Base-by-base conservation (phyloP, 148 eudicot species). In the Rhododendron kiyosumense region DNA sequence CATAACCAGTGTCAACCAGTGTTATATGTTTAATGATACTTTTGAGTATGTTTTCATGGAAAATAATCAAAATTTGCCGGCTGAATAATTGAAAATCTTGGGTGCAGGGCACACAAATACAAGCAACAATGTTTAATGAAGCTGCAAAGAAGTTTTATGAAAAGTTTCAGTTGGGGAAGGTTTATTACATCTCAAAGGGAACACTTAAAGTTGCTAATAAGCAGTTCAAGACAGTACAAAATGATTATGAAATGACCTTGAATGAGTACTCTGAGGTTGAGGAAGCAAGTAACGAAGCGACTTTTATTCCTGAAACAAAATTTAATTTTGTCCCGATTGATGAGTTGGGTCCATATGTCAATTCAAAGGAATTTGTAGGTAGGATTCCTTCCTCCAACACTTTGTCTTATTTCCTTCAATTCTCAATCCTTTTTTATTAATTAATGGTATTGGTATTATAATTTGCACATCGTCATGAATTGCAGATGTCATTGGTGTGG, bases 41-140 rank as follows among this genome's bases (percentile, higher is more conserved):
- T 45, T 9, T 5, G 79, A 12, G 7, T 22, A 24, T 5, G n/a
- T 57, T 28, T 78, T 63, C 51, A 57, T 36, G 28, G 71, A 46
- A 54, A 34, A 67, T 67, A 26, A 26, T 10, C 28, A 1, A 65
- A 65, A 9, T 57, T 54, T 52, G 34, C 43, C 18, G 84, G 30
- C 13, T 87, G 82, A 75, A 32, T 30, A 5, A 69, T 79, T 88
- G 80, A 61, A 0, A 32, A 67, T 1, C 59, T 85, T 57, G 84
- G 26, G n/a, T 87, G 81, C 86, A 97, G 99, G 99, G 99, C 85
- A 95, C 99, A 46, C 95, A 95, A 94, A 97, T 95, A 43, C 99
- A 94, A 89, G 99, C 99, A 63, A 97, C 98, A 32, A 97, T 97
- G 99, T 97, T 97, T 84, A 97, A 97, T 87, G 99, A 92, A 84